Evolutionary conservation across 2,329 filamentous ascomycete species (phyloP).

Genomic region (Pseudogymnoascus pannorum): DNA sequence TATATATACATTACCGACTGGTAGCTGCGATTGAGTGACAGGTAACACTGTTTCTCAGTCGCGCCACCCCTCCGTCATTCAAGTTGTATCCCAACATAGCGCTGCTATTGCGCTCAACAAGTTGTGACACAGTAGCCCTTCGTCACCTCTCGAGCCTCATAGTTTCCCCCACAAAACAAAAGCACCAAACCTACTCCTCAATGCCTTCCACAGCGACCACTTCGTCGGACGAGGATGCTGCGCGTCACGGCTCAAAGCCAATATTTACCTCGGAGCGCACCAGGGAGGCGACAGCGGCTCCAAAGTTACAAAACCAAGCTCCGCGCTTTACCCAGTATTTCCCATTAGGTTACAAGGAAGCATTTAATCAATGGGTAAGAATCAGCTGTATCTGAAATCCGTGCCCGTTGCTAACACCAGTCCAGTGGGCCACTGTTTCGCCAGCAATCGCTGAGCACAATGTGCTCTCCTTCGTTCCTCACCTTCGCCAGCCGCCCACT

Average conservation of each 20-base stretch:
- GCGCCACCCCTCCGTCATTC: slow-evolving; percentile 16
- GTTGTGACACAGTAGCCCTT: slow-evolving; percentile 23
- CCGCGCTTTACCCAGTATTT: slow-evolving; percentile 49
- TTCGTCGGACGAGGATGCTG: slow-evolving; percentile 26
- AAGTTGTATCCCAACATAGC: slow-evolving; percentile 31
- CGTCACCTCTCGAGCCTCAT: slow-evolving; percentile 24
- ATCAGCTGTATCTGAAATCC: slow-evolving; percentile 3
- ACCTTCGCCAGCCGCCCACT: slow-evolving; percentile 61
- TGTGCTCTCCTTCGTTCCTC: slow-evolving; percentile 79
- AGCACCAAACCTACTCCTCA: slow-evolving; percentile 22
- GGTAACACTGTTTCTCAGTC: slow-evolving; percentile 18
- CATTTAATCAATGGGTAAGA: slow-evolving; percentile 80
- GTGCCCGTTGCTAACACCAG: slow-evolving; percentile 15
- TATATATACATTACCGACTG: slow-evolving; percentile 17
- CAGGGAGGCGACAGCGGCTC: slow-evolving; percentile 24
- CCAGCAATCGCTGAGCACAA: slow-evolving; percentile 79
- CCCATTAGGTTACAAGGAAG: slow-evolving; percentile 85
- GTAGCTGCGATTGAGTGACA: slow-evolving; percentile 11
- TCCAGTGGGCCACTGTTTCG: slow-evolving; percentile 76
- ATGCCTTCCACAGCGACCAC: slow-evolving; percentile 26
- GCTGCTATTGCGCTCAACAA: slow-evolving; percentile 27
- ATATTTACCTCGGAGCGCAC: slow-evolving; percentile 41
- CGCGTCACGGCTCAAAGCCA: slow-evolving; percentile 28
- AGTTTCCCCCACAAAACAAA: slow-evolving; percentile 16
- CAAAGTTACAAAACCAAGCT: slow-evolving; percentile 23